Evolutionary conservation across 148 eudicot genomes (phyloP), one percentile per base, ranked within the genome.

Genomic region (Camellia lanceoleosa): DNA sequence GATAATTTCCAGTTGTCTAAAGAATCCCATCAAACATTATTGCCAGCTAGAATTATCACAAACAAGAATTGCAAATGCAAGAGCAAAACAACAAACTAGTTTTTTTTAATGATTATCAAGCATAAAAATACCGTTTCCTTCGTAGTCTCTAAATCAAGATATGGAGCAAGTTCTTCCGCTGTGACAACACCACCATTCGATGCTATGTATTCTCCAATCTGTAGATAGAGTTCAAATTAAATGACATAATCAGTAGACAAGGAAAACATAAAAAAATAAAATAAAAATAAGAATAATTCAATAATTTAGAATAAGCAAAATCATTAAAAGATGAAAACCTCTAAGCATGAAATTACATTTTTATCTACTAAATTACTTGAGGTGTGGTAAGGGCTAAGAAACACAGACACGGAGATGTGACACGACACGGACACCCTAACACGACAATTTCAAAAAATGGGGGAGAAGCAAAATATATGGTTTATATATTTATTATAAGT

Each of bases 141-240:
- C 51, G 90, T 54, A 60, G 89, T 83, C 83, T 84, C 90, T 49
- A 94, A 81, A 85, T 96, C 99, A 80, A 96, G 94, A 89, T 87
- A 96, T 43, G 99, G 99, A 70, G 99, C 98, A 79, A 96, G 95
- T 84, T 96, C 99, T 85, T 96, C 99, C 62, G 99, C 98, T 8
- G 99, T 86, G 68, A 91, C 90, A 84, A 92, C 98, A 51, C 99
- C 99, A 76, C 97, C 98, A 77, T 93, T 92, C 77, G 92, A 86
- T 67, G 90, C 83, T 83, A 96, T 93, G 75, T 91, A 89, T 82
- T 91, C 88, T 76, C 99, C 99, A 72, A 96, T 92, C 99, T 96
- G 89, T 72, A 83, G 78, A 82, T 49, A 76, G n/a, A 76, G 20
- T 69, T 19, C 15, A 56, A 68, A 77, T 4, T 42, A 81, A 12